Evolutionary conservation across 2,329 filamentous ascomycete genomes (phyloP).

Genomic region (Colletotrichum ledebouriae): DNA sequence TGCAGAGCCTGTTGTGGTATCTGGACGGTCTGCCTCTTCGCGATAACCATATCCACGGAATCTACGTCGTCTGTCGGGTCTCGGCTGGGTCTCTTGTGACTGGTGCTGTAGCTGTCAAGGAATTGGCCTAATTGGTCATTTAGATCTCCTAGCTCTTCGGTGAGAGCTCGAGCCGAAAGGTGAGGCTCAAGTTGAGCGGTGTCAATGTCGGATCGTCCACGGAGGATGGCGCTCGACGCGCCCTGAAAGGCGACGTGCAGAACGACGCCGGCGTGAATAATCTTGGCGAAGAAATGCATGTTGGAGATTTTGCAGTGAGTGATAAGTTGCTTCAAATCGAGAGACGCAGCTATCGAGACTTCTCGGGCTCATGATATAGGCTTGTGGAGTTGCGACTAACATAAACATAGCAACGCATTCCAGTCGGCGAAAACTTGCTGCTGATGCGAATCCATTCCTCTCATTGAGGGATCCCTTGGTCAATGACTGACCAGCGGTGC

Average conservation of each 20-base stretch:
- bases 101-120: constrained; percentile 15
- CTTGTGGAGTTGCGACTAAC: constrained; percentile 5
- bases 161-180: constrained; percentile 14
- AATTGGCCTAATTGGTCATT: constrained; percentile 31
- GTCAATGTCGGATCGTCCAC: constrained; percentile 29
- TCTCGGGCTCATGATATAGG: constrained; percentile 42
- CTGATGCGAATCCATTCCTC: constrained; percentile 39
- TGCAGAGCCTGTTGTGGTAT: constrained; percentile 26
- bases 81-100: constrained; percentile 1
- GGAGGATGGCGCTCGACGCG: constrained; percentile 41
- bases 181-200: constrained; percentile 18
- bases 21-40: constrained; percentile 29
- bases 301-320: constrained; percentile 26
- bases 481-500: constrained; percentile 22
- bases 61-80: constrained; percentile 11
- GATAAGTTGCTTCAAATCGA: constrained; percentile 10
- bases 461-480: constrained; percentile 24
- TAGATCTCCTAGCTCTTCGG: constrained; percentile 31
- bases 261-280: constrained; percentile 24
- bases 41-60: constrained; percentile 13
- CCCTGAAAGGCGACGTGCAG: constrained; percentile 38
- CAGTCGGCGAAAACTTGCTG: constrained; percentile 4
- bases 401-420: constrained; percentile 42
- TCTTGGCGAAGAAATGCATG: constrained; percentile 40
- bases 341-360: constrained; percentile 30